phyloP scores from a whole-genome alignment of 306 rosid genomes.

The Sesbania bispinosa region DNA sequence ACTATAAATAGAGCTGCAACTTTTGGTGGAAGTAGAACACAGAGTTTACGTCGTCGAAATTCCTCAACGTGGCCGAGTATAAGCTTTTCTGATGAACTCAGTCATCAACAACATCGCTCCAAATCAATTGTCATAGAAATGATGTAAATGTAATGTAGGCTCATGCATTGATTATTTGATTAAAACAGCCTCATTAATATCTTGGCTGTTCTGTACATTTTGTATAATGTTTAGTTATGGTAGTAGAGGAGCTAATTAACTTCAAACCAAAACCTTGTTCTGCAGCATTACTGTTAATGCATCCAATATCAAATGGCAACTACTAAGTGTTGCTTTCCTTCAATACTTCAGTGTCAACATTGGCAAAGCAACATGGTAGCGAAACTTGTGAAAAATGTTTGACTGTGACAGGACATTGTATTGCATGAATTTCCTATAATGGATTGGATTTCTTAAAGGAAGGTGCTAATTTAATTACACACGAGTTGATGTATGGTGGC shows the following conservation, averaged over 20 bases:
- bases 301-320: no score
- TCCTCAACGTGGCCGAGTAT: slow-evolving; percentile 30
- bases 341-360: no score
- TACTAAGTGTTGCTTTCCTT: no score
- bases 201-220: neutral
- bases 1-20: slow-evolving; percentile 28
- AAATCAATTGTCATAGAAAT: slow-evolving; percentile 24
- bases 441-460: no score
- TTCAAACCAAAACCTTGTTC: neutral
- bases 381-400: no score
- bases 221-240: neutral
- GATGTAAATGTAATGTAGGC: neutral
- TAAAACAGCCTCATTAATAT: neutral
- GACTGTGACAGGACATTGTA: no score
- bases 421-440: no score
- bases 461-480: no score
- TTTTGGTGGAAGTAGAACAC: slow-evolving; percentile 6
- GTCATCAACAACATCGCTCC: slow-evolving; percentile 14
- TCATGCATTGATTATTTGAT: neutral
- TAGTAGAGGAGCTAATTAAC: neutral
- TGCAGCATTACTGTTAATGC: neutral
- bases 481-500: no score
- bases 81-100: slow-evolving; percentile 1
- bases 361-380: no score
- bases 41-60: neutral